These are phyloP conservation scores for Rhodofomes roseus DNA, from an alignment of 1,284 basidiomycete species.

Conservation along the genomic window DNA sequence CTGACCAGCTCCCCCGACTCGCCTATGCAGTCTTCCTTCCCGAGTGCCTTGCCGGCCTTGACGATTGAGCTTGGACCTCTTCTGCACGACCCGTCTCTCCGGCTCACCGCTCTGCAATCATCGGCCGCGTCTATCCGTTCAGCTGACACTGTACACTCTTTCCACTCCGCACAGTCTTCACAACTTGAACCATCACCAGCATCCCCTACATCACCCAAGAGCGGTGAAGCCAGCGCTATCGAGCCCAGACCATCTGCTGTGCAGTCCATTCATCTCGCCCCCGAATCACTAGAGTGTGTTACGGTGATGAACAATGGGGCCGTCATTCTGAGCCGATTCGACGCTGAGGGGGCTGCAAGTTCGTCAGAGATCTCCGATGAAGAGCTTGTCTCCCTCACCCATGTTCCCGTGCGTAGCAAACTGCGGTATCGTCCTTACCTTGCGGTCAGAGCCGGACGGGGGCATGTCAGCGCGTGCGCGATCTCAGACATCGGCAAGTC, in stretches of 20 bases:
- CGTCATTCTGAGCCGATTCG: conserved; percentile 58
- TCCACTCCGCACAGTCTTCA: background rate
- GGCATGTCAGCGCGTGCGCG: conserved; percentile 50
- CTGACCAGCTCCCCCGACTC: conserved; percentile 43
- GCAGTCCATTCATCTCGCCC: conserved; percentile 56
- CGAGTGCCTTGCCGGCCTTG: conserved; percentile 57
- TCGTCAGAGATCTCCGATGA: conserved; percentile 31
- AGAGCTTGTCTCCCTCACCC: conserved; percentile 46
- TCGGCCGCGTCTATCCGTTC: conserved; percentile 4
- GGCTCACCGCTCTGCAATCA: conserved; percentile 16
- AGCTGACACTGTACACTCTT: conserved; percentile 10
- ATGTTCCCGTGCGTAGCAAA: conserved; percentile 36
- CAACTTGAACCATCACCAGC: background rate
- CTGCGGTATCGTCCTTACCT: conserved; percentile 59
- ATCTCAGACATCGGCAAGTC: conserved; percentile 64
- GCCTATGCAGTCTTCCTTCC: conserved; percentile 53
- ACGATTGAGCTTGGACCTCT: conserved; percentile 56
- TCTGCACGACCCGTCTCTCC: conserved; percentile 42
- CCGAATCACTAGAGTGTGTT: conserved; percentile 65
- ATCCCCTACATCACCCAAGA: background rate
- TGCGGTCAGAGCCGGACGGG: conserved; percentile 49
- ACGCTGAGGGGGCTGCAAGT: conserved; percentile 18
- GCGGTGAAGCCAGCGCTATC: background rate
- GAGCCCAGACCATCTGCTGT: conserved; percentile 18
- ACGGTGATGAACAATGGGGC: conserved; percentile 65